Base-by-base conservation (phyloP, 805 yeast genomes). In the Komagataella ulmi region DNA sequence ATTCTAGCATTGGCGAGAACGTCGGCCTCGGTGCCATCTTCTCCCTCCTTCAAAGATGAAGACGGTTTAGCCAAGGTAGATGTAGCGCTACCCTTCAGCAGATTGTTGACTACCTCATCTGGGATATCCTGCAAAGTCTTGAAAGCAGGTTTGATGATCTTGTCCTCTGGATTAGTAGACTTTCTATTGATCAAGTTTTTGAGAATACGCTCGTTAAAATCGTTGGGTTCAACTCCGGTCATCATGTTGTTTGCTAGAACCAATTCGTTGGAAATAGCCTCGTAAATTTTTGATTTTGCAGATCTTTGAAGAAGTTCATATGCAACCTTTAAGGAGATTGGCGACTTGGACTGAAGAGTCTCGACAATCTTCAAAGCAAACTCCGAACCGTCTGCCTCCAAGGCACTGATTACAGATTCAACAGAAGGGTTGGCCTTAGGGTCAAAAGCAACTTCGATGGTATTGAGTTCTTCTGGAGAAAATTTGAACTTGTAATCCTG, bases 191-290 rank as follows among this genome's bases (percentile, higher is more conserved):
- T 73, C 54, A 78, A 70, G 57, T 76, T 77, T 60, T 76, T 79
- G 48, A 65, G 59, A 48, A 78, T 79, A 54, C 76, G 79, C 58
- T 73, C 75, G 53, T 73, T 79, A 59, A 78, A 78, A 58, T 63
- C 65, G 53, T 70, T 72, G 14, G 65, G 58, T 51, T 66, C 73
- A 21, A 80, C 74, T 52, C 74, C 71, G 19, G 67, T 63, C 76
- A 82, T 76, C 76, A 89, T 77, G 65, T 87, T 81, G 53, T 87
- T 77, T 24, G 97, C 96, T 19, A 89, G 68, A 53, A 73, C 71
- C 64, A 86, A 73, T 66, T 93, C 98, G 58, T 79, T 76, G 57
- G 77, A 78, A 53, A 93, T 69, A 44, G 91, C 85, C 49, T 79
- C 70, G 51, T 75, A 74, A 58, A 88, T 79, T 54, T 83, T 74